phyloP scores from a whole-genome alignment of 2,329 filamentous ascomycete species.

The Lachnellula hyalina region DNA sequence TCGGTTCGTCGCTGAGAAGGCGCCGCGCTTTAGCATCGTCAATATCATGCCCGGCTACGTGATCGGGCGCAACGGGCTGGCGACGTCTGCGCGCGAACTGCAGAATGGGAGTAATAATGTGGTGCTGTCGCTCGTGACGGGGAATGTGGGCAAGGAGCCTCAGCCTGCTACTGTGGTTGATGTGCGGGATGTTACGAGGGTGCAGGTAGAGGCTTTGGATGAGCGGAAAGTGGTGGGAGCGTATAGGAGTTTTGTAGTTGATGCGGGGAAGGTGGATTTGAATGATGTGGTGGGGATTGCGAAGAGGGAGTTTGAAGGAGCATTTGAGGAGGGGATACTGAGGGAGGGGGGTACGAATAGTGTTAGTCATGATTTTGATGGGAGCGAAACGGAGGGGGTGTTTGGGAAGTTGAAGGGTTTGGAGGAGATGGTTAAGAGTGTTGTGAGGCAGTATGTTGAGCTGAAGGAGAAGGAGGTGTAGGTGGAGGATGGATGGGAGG shows the following conservation, averaged over 20 bases:
- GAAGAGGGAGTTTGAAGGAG: conserved; percentile 2
- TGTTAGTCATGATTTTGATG: not conserved
- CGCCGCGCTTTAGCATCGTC: conserved; percentile 14
- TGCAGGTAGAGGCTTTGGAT: conserved; percentile 13
- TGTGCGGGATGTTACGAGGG: conserved; percentile 5
- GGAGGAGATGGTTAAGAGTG: not conserved
- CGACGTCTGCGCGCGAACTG: not conserved
- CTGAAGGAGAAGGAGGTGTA: conserved; percentile 1
- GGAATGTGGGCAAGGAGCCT: not conserved
- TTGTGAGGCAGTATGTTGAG: conserved; percentile 6
- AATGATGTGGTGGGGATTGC: conserved; percentile 1
- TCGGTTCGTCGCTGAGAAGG: conserved; percentile 18
- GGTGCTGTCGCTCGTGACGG: not conserved
- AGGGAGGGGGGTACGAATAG: not conserved
- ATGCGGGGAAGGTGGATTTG: not conserved
- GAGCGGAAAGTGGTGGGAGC: not conserved
- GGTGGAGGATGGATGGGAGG: not conserved
- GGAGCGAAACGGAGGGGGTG: not conserved
- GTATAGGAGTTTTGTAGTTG: not conserved
- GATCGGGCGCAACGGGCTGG: conserved; percentile 11
- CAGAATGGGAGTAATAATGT: conserved; percentile 1
- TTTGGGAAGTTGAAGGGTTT: conserved; percentile 1
- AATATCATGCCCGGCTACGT: conserved; percentile 15
- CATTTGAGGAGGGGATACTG: not conserved
- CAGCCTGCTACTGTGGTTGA: not conserved